Evolutionary conservation across 495 filamentous ascomycete genomes (phyloP).

Genomic region (Aspergillus heteromorphus): DNA sequence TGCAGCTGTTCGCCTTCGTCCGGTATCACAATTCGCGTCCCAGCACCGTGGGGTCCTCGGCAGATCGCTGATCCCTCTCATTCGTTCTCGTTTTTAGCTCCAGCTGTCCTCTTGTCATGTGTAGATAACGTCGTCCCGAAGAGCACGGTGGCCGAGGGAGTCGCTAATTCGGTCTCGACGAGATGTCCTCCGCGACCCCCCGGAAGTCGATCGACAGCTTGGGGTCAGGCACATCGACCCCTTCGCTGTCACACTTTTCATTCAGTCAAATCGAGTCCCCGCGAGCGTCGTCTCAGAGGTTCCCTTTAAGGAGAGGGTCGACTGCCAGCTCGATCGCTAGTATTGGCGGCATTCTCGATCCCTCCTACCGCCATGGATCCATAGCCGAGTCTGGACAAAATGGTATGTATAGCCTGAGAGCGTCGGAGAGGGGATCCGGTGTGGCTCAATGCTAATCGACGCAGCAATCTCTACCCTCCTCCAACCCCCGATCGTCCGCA

Average conservation of each 20-base stretch:
- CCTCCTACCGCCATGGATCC: constrained; percentile 51
- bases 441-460: constrained; percentile 3
- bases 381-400: constrained; percentile 77
- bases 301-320: constrained; percentile 65
- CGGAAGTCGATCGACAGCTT: constrained; percentile 69
- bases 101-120: constrained; percentile 36
- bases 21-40: background rate
- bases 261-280: constrained; percentile 45
- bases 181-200: constrained; percentile 61
- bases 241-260: constrained; percentile 55
- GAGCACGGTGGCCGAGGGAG: constrained; percentile 35
- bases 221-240: constrained; percentile 43
- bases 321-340: constrained; percentile 84
- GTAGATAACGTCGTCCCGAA: constrained; percentile 34
- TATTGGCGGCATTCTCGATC: constrained; percentile 69
- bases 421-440: background rate
- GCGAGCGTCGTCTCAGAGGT: constrained; percentile 37
- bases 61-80: background rate
- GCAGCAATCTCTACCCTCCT: constrained; percentile 88
- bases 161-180: constrained; percentile 34
- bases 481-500: constrained; percentile 84
- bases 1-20: constrained; percentile 1
- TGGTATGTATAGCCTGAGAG: constrained; percentile 43
- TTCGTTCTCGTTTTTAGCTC: background rate
- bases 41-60: background rate